Evolutionary conservation across 2,329 filamentous ascomycete species (phyloP), one percentile per base, ranked within the genome.

Genomic region (Epichloe bromicola): DNA sequence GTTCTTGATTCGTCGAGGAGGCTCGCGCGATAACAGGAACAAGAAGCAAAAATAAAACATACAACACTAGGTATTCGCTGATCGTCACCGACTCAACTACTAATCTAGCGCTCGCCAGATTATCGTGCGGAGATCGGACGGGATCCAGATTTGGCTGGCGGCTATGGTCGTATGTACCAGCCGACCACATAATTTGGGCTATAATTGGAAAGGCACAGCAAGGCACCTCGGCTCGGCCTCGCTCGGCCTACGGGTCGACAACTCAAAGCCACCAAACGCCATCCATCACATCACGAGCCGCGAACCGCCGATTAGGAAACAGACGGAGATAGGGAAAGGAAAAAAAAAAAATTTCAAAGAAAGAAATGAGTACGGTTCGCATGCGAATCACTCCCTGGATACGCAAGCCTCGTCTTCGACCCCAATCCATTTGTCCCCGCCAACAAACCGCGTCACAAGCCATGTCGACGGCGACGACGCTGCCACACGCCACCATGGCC

Each of bases 401-500:
- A 26, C 11, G n/a, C n/a, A 41, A 19, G 5, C 7, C n/a, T 19
- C 11, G n/a, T 11, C 11, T 5, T 41, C 17, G n/a, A 2, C 17
- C 14, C 7, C 39, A 19, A 23, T 41, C 19, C 39, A 41, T 23
- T 26, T 11, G 3, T 30, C 30, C 10, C 30, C 30, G 41, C 44
- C 37, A 6, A 15, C 40, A 42, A 11, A 41, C 14, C 15, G 3
- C 36, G 12, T n/a, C 19, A 46, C 30, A 30, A 30, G 34, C 43
- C 46, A 41, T 48, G 46, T n/a, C 55, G 34, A 38, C 51, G 12
- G 15, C 55, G 34, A 15, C 55, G 30, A 30, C 48, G 12, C 44
- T 58, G 17, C 40, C 56, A n/a, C 11, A 37, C 41, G 55, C 58
- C 36, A 58, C 60, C 33, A 17, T 60, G 50, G 54, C 60, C 49